A percentile compares a stretch with the other conserved stretches of the same genome.
These are phyloP conservation scores for Waltergamsia citrina DNA, from an alignment of 2,329 filamentous ascomycete genomes.

Conservation along the genomic window DNA sequence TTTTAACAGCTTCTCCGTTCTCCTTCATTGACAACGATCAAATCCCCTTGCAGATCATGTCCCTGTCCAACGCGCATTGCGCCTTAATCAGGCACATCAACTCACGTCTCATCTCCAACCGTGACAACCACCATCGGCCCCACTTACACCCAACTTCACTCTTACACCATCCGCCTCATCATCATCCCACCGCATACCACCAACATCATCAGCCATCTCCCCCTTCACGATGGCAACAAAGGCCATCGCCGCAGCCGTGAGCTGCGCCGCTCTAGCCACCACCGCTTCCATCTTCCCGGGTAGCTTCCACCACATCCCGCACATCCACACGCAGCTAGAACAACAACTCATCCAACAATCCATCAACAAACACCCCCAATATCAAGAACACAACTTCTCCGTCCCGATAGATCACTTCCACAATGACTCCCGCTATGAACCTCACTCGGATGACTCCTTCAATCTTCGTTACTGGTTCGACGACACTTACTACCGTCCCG, in stretches of 20 bases:
- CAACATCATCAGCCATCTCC: too few relatives aligned
- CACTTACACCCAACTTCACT: too few relatives aligned
- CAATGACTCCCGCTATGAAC: slow-evolving; percentile 68
- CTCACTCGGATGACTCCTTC: slow-evolving; percentile 61
- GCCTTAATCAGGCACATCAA: too few relatives aligned
- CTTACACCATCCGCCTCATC: too few relatives aligned
- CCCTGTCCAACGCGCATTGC: too few relatives aligned
- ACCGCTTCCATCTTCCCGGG: background rate
- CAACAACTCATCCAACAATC: background rate
- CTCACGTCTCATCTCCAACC: too few relatives aligned
- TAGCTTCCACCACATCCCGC: slow-evolving; percentile 1
- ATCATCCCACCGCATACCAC: too few relatives aligned
- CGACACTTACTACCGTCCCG: slow-evolving; percentile 61
- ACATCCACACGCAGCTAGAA: slow-evolving; percentile 1
- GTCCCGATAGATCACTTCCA: slow-evolving; percentile 73
- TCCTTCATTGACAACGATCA: too few relatives aligned
- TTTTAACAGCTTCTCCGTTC: too few relatives aligned
- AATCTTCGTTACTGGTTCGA: slow-evolving; percentile 78
- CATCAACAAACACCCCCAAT: background rate
- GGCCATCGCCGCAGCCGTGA: background rate
- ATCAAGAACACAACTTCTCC: slow-evolving; percentile 16
- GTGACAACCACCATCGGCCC: too few relatives aligned
- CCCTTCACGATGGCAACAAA: too few relatives aligned
- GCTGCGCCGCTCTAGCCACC: background rate
- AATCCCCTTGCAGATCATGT: too few relatives aligned